These are phyloP conservation scores for Sicyos baderoa DNA, from an alignment of 306 rosid genomes.

Conservation along the genomic window DNA sequence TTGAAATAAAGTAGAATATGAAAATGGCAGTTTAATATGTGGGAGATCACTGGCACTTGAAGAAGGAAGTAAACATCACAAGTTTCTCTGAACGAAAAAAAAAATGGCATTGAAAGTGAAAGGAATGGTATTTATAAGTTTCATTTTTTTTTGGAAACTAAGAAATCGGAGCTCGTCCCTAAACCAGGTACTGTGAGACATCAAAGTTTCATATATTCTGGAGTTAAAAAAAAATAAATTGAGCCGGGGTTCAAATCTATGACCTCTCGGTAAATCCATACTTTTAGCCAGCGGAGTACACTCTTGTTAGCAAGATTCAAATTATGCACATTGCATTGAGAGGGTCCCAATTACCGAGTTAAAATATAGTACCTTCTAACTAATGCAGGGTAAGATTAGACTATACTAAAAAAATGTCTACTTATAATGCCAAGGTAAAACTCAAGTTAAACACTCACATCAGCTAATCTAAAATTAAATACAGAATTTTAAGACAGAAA, in stretches of 20 bases:
- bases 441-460: background rate
- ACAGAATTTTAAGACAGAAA: background rate
- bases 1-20: background rate
- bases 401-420: background rate
- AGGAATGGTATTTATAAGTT: background rate
- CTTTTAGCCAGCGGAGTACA: too few relatives aligned
- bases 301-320: background rate
- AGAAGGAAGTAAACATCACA: background rate
- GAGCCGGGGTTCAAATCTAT: too few relatives aligned
- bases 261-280: too few relatives aligned
- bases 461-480: background rate
- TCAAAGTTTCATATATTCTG: too few relatives aligned
- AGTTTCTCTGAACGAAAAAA: background rate
- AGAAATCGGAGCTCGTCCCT: too few relatives aligned
- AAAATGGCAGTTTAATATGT: background rate
- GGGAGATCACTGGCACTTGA: background rate
- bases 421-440: background rate
- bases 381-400: background rate
- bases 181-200: too few relatives aligned
- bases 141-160: too few relatives aligned
- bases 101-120: background rate
- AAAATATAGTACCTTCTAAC: background rate
- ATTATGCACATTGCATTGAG: background rate
- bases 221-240: too few relatives aligned
- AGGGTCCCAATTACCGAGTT: background rate